phyloP scores from a whole-genome alignment of 2,329 filamentous ascomycete genomes.

The Botrytis byssoidea region DNA sequence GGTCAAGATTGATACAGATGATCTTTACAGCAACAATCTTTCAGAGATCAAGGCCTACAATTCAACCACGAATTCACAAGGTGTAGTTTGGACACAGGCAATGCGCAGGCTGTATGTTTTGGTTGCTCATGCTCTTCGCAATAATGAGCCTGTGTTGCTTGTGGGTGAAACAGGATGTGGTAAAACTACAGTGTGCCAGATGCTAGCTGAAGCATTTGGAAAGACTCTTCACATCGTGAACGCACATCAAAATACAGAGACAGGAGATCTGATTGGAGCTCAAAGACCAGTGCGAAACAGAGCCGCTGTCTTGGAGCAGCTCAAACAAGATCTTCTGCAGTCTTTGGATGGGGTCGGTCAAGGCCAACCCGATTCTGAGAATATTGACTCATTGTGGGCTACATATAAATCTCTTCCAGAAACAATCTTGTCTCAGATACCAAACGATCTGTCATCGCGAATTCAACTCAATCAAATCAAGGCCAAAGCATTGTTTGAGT shows the following conservation, averaged over 20 bases:
- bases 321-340: conserved; percentile 60
- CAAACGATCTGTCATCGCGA: conserved; percentile 37
- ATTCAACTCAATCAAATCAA: conserved; percentile 56
- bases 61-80: conserved; percentile 51
- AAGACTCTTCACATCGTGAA: conserved; percentile 87
- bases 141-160: conserved; percentile 90
- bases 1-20: conserved; percentile 71
- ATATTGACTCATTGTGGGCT: conserved; percentile 55
- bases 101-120: conserved; percentile 91
- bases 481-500: conserved; percentile 88
- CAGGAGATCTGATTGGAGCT: conserved; percentile 93
- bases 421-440: conserved; percentile 40
- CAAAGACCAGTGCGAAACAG: conserved; percentile 89
- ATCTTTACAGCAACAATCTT: conserved; percentile 65
- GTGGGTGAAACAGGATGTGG: conserved; percentile 97
- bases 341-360: conserved; percentile 44
- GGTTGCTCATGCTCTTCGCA: conserved; percentile 79
- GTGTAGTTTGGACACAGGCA: conserved; percentile 89
- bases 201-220: conserved; percentile 76
- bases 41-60: conserved; percentile 54
- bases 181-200: conserved; percentile 94
- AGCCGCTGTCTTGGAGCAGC: conserved; percentile 63
- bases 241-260: conserved; percentile 97
- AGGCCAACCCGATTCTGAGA: conserved; percentile 55
- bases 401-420: conserved; percentile 49